Evolutionary conservation across 257 asterid genomes (phyloP), one percentile per base, ranked within the genome.

Genomic region (Solanum appendiculatum): DNA sequence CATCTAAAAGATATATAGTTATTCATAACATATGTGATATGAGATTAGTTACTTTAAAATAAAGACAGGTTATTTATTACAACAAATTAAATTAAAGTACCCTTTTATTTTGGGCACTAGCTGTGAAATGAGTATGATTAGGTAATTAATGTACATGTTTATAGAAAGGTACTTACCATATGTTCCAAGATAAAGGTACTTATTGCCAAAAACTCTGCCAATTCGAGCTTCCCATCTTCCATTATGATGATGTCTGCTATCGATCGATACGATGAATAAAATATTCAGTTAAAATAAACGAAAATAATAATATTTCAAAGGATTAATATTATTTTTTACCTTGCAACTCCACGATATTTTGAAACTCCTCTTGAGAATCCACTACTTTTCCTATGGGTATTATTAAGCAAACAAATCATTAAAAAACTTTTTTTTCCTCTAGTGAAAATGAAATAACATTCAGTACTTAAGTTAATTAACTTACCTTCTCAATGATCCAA

Each of bases 191-290:
- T 95, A 95, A 29, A 95, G 98, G 82, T 95, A 95, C 66, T 94
- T 95, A 86, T 95, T 95, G 86, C 98, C 98, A 60, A 95, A 95
- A 58, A 95, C 98, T 86, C 98, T 87, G 15, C 98, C 98, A 33
- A 95, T 95, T 86, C 98, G 91, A 84, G 98, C 98, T 91, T 95
- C 98, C 98, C 98, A 95, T 94, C 97, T 93, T 89, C 98, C 98
- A 85, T 95, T 95, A 83, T 95, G 98, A 51, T 95, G 98, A 88
- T 95, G 98, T 85, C 98, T 95, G 89, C 1, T 21, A 66, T 13
- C 21, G 21, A 66, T 27, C 5, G 10, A 54, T 54, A 5, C 5
- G 10, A 54, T 54, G 10, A 66, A 66, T 6, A 66, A 66, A 1
- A 66, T 27, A 2, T 2, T 27, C 1, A 66, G 5, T 66, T 27